A percentile compares a stretch with the other conserved stretches of the same genome.
Conservation (phyloP, 169 alveolate genomes). For the Eimeria acervulina region DNA sequence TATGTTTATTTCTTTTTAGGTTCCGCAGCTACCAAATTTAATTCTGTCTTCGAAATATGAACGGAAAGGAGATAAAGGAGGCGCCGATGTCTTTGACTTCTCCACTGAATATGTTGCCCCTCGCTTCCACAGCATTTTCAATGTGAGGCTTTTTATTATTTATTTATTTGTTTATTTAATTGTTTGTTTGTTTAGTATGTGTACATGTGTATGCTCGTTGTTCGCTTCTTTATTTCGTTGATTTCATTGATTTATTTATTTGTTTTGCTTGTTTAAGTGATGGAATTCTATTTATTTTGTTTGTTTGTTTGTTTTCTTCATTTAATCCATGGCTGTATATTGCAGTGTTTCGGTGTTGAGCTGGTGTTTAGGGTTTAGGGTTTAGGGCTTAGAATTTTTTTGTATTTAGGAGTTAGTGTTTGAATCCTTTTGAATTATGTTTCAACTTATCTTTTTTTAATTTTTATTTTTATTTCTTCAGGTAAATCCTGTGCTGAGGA, state of each 20-base stretch:
- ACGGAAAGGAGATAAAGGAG: constrained; percentile 68
- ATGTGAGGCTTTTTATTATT: background rate
- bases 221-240: background rate
- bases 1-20: background rate
- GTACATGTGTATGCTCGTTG: background rate
- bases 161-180: too few relatives aligned
- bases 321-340: too few relatives aligned
- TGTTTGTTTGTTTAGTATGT: background rate
- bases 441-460: background rate
- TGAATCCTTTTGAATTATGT: too few relatives aligned
- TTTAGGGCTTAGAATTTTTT: too few relatives aligned
- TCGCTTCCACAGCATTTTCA: constrained; percentile 53
- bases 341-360: too few relatives aligned
- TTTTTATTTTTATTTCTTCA: background rate
- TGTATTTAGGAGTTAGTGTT: too few relatives aligned
- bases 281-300: too few relatives aligned
- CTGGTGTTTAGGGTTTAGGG: too few relatives aligned
- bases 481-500: constrained; percentile 33
- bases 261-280: too few relatives aligned
- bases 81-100: constrained; percentile 60
- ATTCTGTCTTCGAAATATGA: constrained; percentile 70
- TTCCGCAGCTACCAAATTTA: constrained; percentile 56
- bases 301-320: too few relatives aligned
- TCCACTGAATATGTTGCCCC: constrained; percentile 73
- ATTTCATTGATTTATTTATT: background rate